A percentile compares a stretch with the other conserved stretches of the same genome.
Conservation (phyloP, 73 alveolate genomes). For the Strombidium stylifer region DNA sequence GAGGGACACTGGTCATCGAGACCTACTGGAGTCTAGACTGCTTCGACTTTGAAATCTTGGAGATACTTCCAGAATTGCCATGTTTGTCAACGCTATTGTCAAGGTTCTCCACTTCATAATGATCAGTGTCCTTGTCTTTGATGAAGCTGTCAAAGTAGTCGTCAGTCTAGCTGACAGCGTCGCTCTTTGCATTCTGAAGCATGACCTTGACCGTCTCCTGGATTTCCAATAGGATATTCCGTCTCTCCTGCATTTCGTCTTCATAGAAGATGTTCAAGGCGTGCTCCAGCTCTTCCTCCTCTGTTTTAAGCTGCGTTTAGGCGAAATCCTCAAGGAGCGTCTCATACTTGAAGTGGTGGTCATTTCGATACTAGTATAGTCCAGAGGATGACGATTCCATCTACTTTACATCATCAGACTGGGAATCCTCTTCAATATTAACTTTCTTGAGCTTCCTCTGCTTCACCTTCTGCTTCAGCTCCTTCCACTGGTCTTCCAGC, state of each 20-base stretch:
- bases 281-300: slow-evolving; percentile 8
- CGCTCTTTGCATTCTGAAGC: background rate
- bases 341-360: slow-evolving; percentile 1
- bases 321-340: no score
- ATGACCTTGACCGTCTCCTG: background rate
- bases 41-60: no score
- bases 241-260: slow-evolving; percentile 18
- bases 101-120: no score
- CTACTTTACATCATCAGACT: background rate
- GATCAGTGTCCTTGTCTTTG: no score
- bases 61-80: no score
- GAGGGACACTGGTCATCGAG: no score
- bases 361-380: background rate
- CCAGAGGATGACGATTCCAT: background rate
- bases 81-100: no score
- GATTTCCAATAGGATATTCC: slow-evolving; percentile 2
- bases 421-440: slow-evolving; percentile 25
- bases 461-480: slow-evolving; percentile 8
- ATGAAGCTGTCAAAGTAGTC: no score
- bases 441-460: slow-evolving; percentile 26
- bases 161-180: background rate
- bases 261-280: slow-evolving; percentile 8
- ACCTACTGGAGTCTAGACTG: no score
- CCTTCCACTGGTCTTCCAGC: slow-evolving; percentile 53
- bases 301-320: slow-evolving; percentile 5